Conservation (phyloP, 257 asterid species). For the Oldenlandia corymbosa region DNA sequence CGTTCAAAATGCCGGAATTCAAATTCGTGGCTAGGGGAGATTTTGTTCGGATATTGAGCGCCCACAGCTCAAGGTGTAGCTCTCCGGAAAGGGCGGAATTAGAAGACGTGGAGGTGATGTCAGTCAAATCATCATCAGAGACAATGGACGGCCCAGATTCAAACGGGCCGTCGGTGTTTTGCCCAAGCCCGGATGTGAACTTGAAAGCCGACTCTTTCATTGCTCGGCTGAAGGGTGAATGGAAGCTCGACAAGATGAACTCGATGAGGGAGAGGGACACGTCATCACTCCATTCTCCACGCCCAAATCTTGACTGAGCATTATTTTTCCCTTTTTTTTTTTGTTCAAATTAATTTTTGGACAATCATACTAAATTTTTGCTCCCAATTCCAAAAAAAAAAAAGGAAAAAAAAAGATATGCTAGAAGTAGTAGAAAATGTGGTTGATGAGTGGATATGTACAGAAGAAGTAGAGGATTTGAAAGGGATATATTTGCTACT, state of each 20-base stretch:
- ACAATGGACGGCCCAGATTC: slow-evolving; percentile 39
- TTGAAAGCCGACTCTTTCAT: slow-evolving; percentile 67
- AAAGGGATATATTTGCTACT: slow-evolving; percentile 5
- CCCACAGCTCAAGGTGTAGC: slow-evolving; percentile 59
- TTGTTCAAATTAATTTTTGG: neutral
- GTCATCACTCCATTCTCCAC: slow-evolving; percentile 18
- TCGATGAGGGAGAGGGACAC: slow-evolving; percentile 39
- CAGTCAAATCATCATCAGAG: slow-evolving; percentile 57
- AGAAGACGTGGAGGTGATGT: slow-evolving; percentile 55
- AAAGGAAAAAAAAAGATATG: neutral
- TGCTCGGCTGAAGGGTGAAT: slow-evolving; percentile 63
- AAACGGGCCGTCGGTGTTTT: slow-evolving; percentile 48
- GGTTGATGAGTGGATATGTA: neutral
- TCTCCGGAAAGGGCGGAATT: slow-evolving; percentile 41
- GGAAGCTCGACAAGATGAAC: slow-evolving; percentile 75
- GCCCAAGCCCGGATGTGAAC: slow-evolving; percentile 93
- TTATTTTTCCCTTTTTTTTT: neutral
- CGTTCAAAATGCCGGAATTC: slow-evolving; percentile 51
- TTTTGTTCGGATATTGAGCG: slow-evolving; percentile 52
- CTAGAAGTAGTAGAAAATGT: neutral
- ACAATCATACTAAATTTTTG: slow-evolving; percentile 1
- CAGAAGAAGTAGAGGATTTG: neutral
- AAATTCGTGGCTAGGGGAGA: slow-evolving; percentile 55
- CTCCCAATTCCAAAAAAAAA: neutral
- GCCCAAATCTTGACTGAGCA: slow-evolving; percentile 2